These are phyloP conservation scores for Scedosporium aurantiacum DNA, from an alignment of 2,329 filamentous ascomycete genomes.

Conservation along the genomic window DNA sequence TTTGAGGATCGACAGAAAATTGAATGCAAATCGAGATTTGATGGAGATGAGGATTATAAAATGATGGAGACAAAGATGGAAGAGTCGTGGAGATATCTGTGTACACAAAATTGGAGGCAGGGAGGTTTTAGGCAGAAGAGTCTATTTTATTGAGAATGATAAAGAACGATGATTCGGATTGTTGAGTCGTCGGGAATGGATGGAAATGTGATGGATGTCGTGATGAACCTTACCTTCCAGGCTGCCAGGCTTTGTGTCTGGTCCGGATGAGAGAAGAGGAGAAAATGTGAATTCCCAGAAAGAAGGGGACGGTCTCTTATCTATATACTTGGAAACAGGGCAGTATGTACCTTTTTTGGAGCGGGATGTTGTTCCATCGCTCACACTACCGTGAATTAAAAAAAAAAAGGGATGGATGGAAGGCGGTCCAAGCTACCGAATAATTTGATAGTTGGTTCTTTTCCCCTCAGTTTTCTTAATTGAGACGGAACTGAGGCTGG, in stretches of 20 bases:
- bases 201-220: background rate
- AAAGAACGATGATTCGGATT: background rate
- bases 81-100: background rate
- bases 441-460: background rate
- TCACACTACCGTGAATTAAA: background rate
- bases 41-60: background rate
- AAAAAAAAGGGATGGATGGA: background rate
- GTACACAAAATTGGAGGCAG: background rate
- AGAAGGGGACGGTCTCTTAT: background rate
- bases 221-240: constrained; percentile 6
- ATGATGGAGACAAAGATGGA: background rate
- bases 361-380: background rate
- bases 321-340: background rate
- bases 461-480: background rate
- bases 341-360: background rate
- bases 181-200: background rate
- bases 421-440: background rate
- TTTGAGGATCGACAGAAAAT: background rate
- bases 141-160: background rate
- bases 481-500: background rate
- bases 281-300: background rate
- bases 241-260: constrained; percentile 6
- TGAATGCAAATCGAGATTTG: background rate
- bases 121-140: background rate
- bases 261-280: constrained; percentile 1